Evolutionary conservation across 768 basidiomycete genomes (phyloP).

Genomic region (Boletus insuetus): DNA sequence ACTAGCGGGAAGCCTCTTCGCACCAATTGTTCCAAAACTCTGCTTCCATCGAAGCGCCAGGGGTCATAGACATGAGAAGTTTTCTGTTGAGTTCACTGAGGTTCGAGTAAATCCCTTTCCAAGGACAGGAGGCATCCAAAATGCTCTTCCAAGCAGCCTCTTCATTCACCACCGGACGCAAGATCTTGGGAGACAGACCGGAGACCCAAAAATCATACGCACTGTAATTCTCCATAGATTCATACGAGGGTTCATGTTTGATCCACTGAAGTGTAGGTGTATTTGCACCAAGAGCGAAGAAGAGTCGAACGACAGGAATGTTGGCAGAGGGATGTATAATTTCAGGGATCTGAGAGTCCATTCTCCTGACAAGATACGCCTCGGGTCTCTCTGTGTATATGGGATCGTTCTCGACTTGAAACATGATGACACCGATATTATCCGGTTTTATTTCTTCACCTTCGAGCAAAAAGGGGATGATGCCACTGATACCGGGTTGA

Average conservation of each 20-base stretch:
- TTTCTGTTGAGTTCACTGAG: too few species aligned
- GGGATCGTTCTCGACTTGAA: neutral
- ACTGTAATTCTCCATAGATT: neutral
- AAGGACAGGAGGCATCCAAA: too few species aligned
- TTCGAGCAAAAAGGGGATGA: neutral
- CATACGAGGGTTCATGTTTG: too few species aligned
- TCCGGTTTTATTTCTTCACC: neutral
- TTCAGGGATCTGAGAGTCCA: neutral
- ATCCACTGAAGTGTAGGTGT: neutral
- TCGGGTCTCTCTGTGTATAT: too few species aligned
- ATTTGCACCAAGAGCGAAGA: neutral
- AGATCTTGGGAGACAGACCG: neutral
- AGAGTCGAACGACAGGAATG: neutral
- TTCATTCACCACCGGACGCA: neutral
- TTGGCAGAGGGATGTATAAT: neutral
- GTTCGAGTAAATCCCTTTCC: too few species aligned
- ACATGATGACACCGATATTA: neutral
- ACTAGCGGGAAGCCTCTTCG: too few species aligned
- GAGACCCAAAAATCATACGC: neutral
- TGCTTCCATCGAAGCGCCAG: too few species aligned
- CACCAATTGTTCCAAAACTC: too few species aligned
- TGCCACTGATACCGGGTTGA: too few species aligned
- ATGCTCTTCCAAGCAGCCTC: too few species aligned
- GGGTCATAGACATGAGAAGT: too few species aligned
- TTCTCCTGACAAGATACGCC: rapidly evolving